Evolutionary conservation across 805 yeast species (phyloP).

Genomic region (Suhomyces sp.): DNA sequence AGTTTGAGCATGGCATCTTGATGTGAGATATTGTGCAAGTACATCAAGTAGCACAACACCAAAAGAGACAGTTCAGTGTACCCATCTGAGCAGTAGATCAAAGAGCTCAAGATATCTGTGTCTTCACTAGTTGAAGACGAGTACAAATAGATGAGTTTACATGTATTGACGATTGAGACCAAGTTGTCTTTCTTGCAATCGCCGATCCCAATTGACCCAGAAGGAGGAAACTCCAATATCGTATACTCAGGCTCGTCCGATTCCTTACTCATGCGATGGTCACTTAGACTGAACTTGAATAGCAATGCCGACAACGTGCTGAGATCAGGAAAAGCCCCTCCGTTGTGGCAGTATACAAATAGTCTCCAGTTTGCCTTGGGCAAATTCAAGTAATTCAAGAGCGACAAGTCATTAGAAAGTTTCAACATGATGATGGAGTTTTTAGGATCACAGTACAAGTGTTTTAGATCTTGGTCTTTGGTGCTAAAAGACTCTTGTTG

Average conservation of each 20-base stretch:
- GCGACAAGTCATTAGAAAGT: slow-evolving; percentile 1
- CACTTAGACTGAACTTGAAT: slow-evolving; percentile 28
- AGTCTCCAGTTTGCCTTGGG: slow-evolving; percentile 57
- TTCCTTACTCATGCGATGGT: slow-evolving; percentile 20
- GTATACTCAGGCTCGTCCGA: slow-evolving; percentile 18
- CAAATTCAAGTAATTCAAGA: slow-evolving; percentile 26
- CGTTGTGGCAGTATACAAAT: slow-evolving; percentile 58
- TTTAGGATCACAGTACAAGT: slow-evolving; percentile 45
- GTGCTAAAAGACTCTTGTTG: slow-evolving; percentile 1
- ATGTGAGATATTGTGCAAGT: slow-evolving; percentile 55
- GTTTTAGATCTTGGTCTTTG: slow-evolving; percentile 1
- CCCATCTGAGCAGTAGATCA: slow-evolving; percentile 84
- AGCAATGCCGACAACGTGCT: slow-evolving; percentile 33
- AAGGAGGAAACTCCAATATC: slow-evolving; percentile 69
- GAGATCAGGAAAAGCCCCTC: slow-evolving; percentile 51
- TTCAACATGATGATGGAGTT: slow-evolving; percentile 45
- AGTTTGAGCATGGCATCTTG: slow-evolving; percentile 65
- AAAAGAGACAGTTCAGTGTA: slow-evolving; percentile 88
- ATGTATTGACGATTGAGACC: slow-evolving; percentile 60
- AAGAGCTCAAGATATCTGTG: slow-evolving; percentile 36
- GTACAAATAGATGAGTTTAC: slow-evolving; percentile 58
- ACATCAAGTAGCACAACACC: slow-evolving; percentile 67
- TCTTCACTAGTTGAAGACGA: slow-evolving; percentile 33
- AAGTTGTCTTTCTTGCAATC: slow-evolving; percentile 62
- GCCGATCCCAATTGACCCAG: slow-evolving; percentile 79